Base-by-base conservation (phyloP, 2,329 filamentous ascomycete genomes). In the Cordyceps cicadae region DNA sequence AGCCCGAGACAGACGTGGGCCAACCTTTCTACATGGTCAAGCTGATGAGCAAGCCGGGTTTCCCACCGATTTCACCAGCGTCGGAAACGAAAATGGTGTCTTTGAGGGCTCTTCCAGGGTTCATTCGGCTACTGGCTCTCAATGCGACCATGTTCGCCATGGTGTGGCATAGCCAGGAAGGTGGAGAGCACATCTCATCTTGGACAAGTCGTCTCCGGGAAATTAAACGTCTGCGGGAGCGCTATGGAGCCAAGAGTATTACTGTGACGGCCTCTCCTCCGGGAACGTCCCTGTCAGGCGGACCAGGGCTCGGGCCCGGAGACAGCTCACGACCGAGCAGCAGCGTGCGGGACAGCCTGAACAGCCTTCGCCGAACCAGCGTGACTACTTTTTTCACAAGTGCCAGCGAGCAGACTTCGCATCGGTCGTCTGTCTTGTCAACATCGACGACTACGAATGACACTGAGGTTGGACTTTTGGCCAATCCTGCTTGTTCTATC, bases 81-180 rank as follows among this genome's bases (percentile, higher is more conserved):
- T 88, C 90, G 0, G 89, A 93, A 64, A 87, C 89, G 9, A 97
- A 97, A 72, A 88, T 97, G 67, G 83, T 99, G 62, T 92, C 88
- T 17, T 83, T 93, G 37, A 87, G 85, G 66, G 90, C 90, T 14
- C 79, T 99, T 9, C 89, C 92, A 0, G 83, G 86, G 11, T 95
- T 97, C 70, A 89, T 97, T 58, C 87, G 94, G 43, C 86, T 96
- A 52, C 79, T 97, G 19, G 91, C 93, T 0, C 83, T 99, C 64
- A 97, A 97, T 69, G 92, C 94, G 0, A 95, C 90, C 15, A 90
- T 97, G 9, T 97, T 97, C 72, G 91, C 89, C 2, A 83, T 88
- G 50, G 92, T 97, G n/a, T 97, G 93, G 91, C 84, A 85, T 52
- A 86, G 85, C 68, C 82, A 86, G 52, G 84, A 88, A 64, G 88